Base-by-base conservation (phyloP, 2,329 filamentous ascomycete genomes). In the Colletotrichum sp. region DNA sequence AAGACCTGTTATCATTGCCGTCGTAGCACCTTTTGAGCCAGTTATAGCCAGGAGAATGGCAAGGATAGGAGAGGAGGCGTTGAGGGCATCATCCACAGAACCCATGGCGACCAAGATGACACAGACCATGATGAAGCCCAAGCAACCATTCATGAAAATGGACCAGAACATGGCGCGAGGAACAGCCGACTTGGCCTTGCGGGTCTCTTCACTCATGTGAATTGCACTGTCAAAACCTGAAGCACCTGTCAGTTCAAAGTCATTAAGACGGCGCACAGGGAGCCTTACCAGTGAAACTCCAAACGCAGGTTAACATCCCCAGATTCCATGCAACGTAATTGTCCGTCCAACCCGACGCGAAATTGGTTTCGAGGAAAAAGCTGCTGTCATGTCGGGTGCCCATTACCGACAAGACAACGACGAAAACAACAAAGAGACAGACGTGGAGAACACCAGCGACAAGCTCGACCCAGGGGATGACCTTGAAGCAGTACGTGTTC, bases 141-240 rank as follows among this genome's bases (percentile, higher is more conserved):
- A 87, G 36, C 87, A 84, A 70, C 87, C 86, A 7, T 80, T 78
- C 10, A 80, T 76, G 14, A 78, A 75, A 32, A 77, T 72, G n/a
- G 68, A 75, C 72, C 72, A 75, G 68, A 75, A 74, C 75, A 77
- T 77, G 26, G 62, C 69, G 16, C 59, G 32, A 13, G 75, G 75
- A 8, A 77, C 30, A 4, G 69, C 64, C 1, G 38, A 56, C 18
- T 73, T 70, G 63, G 75, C 75, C 21, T 77, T 70, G 36, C 67
- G 72, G 9, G 71, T 74, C 21, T 77, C 75, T 9, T 77, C 75
- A 24, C 72, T 70, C 75, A 77, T 77, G 63, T 77, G 75, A 1
- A 75, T 73, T 7, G 66, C 66, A 1, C 66, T 61, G 3, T 69
- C 66, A 36, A 69, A 69, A 0, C 66, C 66, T 69, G n/a, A 0